Base-by-base conservation (phyloP, 768 basidiomycete genomes). In the Rhizopogon vesiculosus region DNA sequence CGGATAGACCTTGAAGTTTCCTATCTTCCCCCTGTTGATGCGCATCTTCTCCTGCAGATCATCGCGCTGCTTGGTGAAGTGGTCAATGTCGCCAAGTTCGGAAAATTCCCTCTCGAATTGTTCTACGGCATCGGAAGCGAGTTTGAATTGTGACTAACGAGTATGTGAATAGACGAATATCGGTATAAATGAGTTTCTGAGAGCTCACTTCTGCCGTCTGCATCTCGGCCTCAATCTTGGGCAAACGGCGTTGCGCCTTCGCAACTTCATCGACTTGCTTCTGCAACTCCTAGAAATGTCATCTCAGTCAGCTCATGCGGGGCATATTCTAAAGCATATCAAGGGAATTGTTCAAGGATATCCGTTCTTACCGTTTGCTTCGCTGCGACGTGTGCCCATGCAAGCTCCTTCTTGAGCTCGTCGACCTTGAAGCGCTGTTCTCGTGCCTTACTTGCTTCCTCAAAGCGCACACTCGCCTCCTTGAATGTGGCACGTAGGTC, bases 311-410 rank as follows among this genome's bases (percentile, higher is more conserved):
- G 7, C 15, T 8, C 22, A 29, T 54, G 13, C 25, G 29, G 43
- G 29, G 51, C 31, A 19, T 42, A 18, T n/a, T 7, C 13, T 7
- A 25, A 39, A 29, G 15, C 45, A 49, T 7, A n/a, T 15, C n/a
- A 45, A 45, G 1, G 42, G 51, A 9, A 7, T 31, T 15, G 53
- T 29, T 7, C 3, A 42, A 42, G 18, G 3, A 28, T 39, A 44
- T 38, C 8, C 31, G 25, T 18, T 31, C 84, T 55, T 64, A 85
- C 90, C 46, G 74, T 69, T 67, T 90, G 78, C 66, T 94, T 93
- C 8, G 72, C 71, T 13, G 75, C 77, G 19, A 96, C 89, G 62
- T 90, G 87, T 13, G 92, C 82, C 94, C 95, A 97, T 3, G 92
- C 93, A 18, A 91, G 70, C 69, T 94, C 89, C 59, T 82, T 84